phyloP scores from a whole-genome alignment of 345 rosid species.

The Hibiscus mutabilis region DNA sequence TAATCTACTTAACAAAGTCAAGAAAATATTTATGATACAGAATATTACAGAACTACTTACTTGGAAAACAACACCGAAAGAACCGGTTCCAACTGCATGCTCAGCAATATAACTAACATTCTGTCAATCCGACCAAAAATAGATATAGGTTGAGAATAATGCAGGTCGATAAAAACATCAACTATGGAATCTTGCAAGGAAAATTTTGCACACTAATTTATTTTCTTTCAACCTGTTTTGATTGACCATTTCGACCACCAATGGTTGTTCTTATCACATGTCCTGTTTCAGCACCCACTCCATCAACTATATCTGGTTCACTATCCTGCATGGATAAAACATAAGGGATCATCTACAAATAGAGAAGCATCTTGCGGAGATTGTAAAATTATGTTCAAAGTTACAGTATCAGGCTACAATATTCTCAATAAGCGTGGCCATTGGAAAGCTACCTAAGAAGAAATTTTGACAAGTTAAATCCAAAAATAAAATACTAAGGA shows the following conservation, averaged over 20 bases:
- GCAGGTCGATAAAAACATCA: background rate
- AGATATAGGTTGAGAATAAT: constrained; percentile 3
- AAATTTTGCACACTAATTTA: background rate
- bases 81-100: constrained; percentile 95
- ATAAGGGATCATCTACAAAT: background rate
- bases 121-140: constrained; percentile 34
- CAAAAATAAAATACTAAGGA: background rate
- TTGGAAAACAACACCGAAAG: constrained; percentile 91
- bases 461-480: background rate
- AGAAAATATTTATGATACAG: background rate
- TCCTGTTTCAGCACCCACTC: constrained; percentile 89
- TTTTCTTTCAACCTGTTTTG: constrained; percentile 55
- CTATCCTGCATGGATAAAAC: constrained; percentile 63
- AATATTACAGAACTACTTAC: constrained; percentile 32
- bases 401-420: background rate
- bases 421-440: background rate
- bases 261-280: constrained; percentile 81
- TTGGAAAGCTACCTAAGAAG: constrained; percentile 1
- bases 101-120: constrained; percentile 82
- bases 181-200: background rate
- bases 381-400: background rate
- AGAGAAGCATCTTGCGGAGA: background rate
- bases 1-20: constrained; percentile 1
- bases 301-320: constrained; percentile 78
- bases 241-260: constrained; percentile 88